These are phyloP conservation scores for Closterium sp. DNA, from an alignment of 139 green algal species.

Conservation along the genomic window DNA sequence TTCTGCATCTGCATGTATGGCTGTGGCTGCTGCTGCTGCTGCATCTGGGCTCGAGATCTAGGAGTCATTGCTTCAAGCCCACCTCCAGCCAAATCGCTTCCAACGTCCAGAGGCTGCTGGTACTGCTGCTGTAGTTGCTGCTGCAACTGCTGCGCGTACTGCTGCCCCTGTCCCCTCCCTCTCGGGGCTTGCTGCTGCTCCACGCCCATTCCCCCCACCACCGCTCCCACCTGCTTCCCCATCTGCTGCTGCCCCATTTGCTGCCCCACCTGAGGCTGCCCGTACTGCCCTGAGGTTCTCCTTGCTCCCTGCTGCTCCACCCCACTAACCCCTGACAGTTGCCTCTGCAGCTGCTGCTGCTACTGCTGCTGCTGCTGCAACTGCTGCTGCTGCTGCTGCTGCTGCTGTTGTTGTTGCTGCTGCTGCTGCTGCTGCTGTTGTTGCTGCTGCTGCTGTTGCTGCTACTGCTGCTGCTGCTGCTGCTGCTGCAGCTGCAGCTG, in stretches of 20 bases:
- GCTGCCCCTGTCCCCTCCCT: not conserved
- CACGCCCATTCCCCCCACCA: too few species aligned
- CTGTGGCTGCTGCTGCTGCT: not conserved
- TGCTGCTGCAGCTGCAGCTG: not conserved
- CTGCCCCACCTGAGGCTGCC: not conserved
- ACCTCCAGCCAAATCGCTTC: not conserved
- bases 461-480: constrained; percentile 9
- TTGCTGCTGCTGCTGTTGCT: not conserved
- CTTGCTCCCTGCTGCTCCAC: not conserved
- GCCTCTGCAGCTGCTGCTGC: not conserved
- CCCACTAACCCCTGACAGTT: not conserved
- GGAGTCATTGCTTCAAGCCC: not conserved
- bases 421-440: not conserved
- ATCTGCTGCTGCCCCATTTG: not conserved
- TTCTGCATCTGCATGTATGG: not conserved
- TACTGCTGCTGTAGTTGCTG: not conserved
- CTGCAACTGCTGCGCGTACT: not conserved
- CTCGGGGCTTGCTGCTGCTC: too few species aligned
- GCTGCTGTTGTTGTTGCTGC: not conserved
- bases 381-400: not conserved
- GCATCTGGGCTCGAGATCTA: not conserved
- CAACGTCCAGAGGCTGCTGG: not conserved
- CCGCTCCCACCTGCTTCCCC: not conserved
- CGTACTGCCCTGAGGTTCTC: not conserved
- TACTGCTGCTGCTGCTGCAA: not conserved